These are phyloP conservation scores for Cryphonectria parasitica DNA, from an alignment of 2,329 filamentous ascomycete species.

Conservation along the genomic window DNA sequence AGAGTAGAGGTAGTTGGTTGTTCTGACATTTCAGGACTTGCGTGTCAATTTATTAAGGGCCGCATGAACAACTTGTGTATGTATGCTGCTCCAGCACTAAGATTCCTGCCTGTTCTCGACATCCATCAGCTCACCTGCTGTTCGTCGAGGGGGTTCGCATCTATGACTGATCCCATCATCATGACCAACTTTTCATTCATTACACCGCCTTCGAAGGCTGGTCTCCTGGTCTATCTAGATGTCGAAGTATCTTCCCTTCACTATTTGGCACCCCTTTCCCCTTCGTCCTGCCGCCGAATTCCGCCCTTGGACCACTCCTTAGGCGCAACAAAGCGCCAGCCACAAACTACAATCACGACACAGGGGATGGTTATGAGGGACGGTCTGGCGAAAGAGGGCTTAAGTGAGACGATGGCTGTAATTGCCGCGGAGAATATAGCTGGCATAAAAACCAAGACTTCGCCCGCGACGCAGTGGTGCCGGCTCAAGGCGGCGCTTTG, in stretches of 20 bases:
- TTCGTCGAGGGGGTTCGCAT: background rate
- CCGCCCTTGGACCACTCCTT: background rate
- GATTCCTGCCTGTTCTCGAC: background rate
- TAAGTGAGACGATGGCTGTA: slow-evolving; percentile 33
- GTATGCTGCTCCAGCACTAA: background rate
- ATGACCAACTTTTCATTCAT: background rate
- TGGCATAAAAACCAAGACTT: slow-evolving; percentile 36
- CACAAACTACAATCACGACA: slow-evolving; percentile 14
- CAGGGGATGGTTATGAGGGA: slow-evolving; percentile 17
- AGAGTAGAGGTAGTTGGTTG: too few species aligned
- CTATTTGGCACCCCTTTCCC: background rate
- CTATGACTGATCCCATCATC: background rate
- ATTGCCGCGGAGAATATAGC: slow-evolving; percentile 36
- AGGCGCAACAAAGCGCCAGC: slow-evolving; percentile 16
- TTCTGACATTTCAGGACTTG: too few species aligned
- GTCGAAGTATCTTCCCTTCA: background rate
- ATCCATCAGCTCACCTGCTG: background rate
- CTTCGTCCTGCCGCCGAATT: background rate
- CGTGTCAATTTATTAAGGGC: too few species aligned
- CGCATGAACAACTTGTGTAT: too few species aligned
- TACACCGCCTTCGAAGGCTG: background rate
- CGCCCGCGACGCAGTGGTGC: slow-evolving; percentile 34
- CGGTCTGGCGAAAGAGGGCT: slow-evolving; percentile 7
- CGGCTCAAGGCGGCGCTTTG: slow-evolving; percentile 20
- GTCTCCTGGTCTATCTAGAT: background rate